Percentiles rank a stretch among this genome's conserved stretches.
phyloP scores from a whole-genome alignment of 108 stramenopile genomes.

The Aurantiochytrium sp. region DNA sequence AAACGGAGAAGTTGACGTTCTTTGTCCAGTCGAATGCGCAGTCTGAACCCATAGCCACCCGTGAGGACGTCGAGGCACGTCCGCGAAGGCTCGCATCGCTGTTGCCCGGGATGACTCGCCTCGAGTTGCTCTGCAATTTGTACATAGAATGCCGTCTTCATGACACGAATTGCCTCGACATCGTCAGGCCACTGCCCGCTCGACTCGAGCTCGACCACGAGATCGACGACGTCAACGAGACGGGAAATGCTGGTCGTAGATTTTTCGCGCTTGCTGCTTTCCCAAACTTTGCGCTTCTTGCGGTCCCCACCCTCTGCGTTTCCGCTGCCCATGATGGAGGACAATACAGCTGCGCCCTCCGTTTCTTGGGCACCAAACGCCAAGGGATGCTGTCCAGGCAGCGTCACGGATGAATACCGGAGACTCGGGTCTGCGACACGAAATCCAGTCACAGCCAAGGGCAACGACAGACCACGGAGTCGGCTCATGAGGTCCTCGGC shows the following conservation, averaged over 20 bases:
- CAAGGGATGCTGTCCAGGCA: background rate
- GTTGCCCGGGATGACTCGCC: background rate
- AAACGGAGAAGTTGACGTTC: background rate
- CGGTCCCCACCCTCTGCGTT: background rate
- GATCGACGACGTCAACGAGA: background rate
- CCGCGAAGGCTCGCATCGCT: background rate
- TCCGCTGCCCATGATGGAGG: background rate
- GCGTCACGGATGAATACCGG: background rate
- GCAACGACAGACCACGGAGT: background rate
- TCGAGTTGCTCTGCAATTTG: constrained; percentile 7
- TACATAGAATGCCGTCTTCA: constrained; percentile 18
- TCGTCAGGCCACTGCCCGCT: constrained; percentile 12
- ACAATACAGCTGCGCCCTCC: background rate
- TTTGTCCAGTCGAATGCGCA: background rate
- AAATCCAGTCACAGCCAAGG: background rate
- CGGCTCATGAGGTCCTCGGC: background rate
- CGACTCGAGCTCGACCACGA: background rate
- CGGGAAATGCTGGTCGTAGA: background rate
- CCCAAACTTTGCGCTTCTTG: background rate
- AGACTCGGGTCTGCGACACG: background rate
- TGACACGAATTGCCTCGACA: background rate
- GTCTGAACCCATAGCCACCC: background rate
- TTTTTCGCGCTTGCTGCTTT: background rate
- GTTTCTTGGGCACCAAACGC: background rate
- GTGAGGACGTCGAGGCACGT: background rate